These are phyloP conservation scores for Cicer bijugum DNA, from an alignment of 306 rosid genomes.

Conservation along the genomic window DNA sequence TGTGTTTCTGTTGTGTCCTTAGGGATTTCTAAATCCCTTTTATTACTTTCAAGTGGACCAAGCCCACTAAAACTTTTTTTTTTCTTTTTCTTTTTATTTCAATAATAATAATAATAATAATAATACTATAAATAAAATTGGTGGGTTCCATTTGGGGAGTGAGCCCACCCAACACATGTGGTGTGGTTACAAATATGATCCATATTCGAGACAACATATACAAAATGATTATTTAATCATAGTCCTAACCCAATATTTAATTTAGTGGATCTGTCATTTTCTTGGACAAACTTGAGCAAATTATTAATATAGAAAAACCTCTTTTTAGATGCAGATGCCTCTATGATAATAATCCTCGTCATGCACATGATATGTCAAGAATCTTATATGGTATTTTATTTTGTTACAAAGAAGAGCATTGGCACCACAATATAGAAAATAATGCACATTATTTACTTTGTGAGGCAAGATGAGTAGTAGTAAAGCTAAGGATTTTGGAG, in stretches of 20 bases:
- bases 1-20: too few species aligned
- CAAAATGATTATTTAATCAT: neutral
- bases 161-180: too few species aligned
- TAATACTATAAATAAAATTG: too few species aligned
- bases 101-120: too few species aligned
- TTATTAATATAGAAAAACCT: constrained; percentile 6
- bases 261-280: constrained; percentile 53
- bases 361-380: constrained; percentile 46
- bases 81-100: too few species aligned
- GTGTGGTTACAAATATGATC: constrained; percentile 5
- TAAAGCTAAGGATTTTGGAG: constrained; percentile 28
- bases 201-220: neutral
- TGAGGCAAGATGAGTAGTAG: constrained; percentile 44
- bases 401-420: constrained; percentile 2
- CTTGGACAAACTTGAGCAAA: constrained; percentile 41
- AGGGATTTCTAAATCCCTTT: too few species aligned
- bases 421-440: constrained; percentile 30
- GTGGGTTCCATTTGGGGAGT: too few species aligned
- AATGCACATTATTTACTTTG: neutral
- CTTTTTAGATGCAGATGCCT: constrained; percentile 27
- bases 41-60: too few species aligned
- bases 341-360: constrained; percentile 36
- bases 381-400: constrained; percentile 39
- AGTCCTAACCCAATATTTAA: constrained; percentile 39
- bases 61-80: too few species aligned